Evolutionary conservation across 371 early-diverging fungal genomes (phyloP), one percentile per base, ranked within the genome.

Genomic region (Saksenaea oblongispora): DNA sequence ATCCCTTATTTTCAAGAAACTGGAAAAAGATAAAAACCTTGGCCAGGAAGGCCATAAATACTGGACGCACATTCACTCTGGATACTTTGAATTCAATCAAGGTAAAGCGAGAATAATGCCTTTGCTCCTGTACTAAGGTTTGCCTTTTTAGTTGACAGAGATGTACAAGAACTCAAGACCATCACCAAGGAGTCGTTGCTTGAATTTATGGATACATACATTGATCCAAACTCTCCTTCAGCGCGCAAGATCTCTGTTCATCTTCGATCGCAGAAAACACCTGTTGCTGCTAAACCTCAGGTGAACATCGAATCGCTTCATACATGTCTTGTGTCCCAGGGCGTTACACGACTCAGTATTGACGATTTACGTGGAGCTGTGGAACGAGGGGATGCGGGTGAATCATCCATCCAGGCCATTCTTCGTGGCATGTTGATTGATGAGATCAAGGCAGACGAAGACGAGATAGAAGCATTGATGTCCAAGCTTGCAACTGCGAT

Each of bases 11-110:
- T 79, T 80, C 22, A 84, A 84, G 51, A 86, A 89, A 69, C 72
- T 89, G 28, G 95, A 95, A 65, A 94, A 93, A 78, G 90, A 92
- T 66, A 95, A 96, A 79, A 93, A 93, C 60, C 65, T 96, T 59
- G 76, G 76, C 14, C 88, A 93, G 68, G 95, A 95, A 74, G 85
- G 90, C 22, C 70, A 79, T 47, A 85, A 90, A 28, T 85, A 89
- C 63, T 95, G 95, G 95, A 72, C 76, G 4, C 91, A 92, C 69
- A 90, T 98, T 35, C 73, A 76, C 35, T 86, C 88, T 0, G 88
- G 89, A 1, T 92, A 90, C 72, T 95, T 93, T 75, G 93, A 95
- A 62, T 96, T 96, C 78, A 90, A 93, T 41, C 86, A 87, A 71
- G 68, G 80, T 35, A 73, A 72, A 35, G 5, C 5, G 24, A 22